Percentiles rank a stretch among this genome's conserved stretches.
These are phyloP conservation scores for Barnettozyma hawaiiensis DNA, from an alignment of 1,139 yeast species.

Conservation along the genomic window DNA sequence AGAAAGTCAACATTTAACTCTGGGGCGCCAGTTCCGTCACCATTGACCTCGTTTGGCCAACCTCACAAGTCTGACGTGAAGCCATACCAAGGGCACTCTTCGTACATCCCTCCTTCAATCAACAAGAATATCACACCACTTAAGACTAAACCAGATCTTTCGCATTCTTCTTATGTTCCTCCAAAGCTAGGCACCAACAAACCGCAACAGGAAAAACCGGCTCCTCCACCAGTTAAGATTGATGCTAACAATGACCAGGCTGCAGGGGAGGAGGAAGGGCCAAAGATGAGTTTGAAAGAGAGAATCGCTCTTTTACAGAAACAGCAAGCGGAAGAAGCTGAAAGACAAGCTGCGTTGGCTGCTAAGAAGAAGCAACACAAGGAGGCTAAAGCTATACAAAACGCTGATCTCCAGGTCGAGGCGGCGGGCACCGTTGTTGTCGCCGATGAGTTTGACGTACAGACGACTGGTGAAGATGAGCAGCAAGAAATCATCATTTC, in stretches of 20 bases:
- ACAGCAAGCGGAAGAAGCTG: conserved; percentile 77
- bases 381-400: conserved; percentile 33
- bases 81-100: conserved; percentile 32
- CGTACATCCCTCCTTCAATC: conserved; percentile 38
- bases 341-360: conserved; percentile 62
- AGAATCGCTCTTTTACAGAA: conserved; percentile 80
- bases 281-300: conserved; percentile 79
- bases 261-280: conserved; percentile 43
- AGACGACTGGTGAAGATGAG: conserved; percentile 5
- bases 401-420: too few relatives aligned
- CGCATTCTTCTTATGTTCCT: conserved; percentile 25
- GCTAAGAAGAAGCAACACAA: conserved; percentile 51
- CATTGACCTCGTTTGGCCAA: conserved; percentile 16
- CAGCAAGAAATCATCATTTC: not conserved
- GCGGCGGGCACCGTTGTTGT: too few relatives aligned
- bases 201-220: conserved; percentile 10
- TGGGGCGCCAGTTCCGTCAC: conserved; percentile 15
- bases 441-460: conserved; percentile 1
- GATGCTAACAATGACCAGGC: conserved; percentile 17
- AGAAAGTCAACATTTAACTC: conserved; percentile 17
- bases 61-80: conserved; percentile 10
- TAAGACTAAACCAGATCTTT: conserved; percentile 13
- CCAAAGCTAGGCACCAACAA: conserved; percentile 20
- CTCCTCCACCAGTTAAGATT: conserved; percentile 16
- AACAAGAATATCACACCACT: conserved; percentile 11